Evolutionary conservation across 306 rosid species (phyloP).

Genomic region (Gastrolobium bilobum): DNA sequence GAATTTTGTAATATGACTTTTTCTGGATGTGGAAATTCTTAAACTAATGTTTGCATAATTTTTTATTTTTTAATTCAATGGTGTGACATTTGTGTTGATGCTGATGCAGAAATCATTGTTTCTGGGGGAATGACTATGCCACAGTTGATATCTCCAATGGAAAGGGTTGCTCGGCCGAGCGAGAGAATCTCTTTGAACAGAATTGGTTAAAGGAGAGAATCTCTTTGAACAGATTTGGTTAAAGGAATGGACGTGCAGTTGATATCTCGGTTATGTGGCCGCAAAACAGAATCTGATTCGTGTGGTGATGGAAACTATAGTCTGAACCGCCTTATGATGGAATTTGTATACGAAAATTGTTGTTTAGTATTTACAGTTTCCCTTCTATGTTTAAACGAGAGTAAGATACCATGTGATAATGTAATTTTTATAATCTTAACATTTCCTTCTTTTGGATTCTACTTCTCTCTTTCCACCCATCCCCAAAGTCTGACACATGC

Average conservation of each 20-base stretch:
- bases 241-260: conserved; percentile 23
- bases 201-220: conserved; percentile 63
- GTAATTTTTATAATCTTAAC: conserved; percentile 19
- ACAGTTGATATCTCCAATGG: conserved; percentile 72
- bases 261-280: too few relatives aligned
- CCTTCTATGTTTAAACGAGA: neutral
- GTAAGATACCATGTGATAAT: conserved; percentile 38
- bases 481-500: neutral
- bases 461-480: neutral
- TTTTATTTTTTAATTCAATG: neutral
- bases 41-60: neutral
- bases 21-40: neutral
- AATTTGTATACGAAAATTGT: conserved; percentile 22
- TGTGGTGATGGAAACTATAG: conserved; percentile 9
- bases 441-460: neutral
- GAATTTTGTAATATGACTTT: conserved; percentile 27
- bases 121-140: conserved; percentile 98
- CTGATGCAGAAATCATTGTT: conserved; percentile 82
- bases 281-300: too few relatives aligned
- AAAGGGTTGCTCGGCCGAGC: conserved; percentile 61
- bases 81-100: conserved; percentile 2
- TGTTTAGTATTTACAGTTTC: conserved; percentile 24
- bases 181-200: conserved; percentile 77
- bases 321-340: conserved; percentile 12
- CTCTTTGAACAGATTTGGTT: conserved; percentile 72